phyloP scores from a whole-genome alignment of 2,329 filamentous ascomycete species.

The Aspergillus fumigatus region DNA sequence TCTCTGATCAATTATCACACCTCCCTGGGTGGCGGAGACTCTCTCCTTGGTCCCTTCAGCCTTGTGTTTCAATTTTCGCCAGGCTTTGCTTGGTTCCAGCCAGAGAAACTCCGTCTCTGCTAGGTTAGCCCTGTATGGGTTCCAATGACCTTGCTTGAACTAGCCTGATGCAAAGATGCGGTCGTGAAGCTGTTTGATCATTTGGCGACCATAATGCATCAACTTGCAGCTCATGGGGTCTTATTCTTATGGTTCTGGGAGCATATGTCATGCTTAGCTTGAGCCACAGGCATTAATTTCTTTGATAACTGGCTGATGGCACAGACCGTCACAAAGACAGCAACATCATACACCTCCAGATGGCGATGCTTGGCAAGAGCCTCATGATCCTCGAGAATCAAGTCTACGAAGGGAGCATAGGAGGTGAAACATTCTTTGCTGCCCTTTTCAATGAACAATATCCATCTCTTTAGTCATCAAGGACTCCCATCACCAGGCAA shows the following conservation, averaged over 20 bases:
- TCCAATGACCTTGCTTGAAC: background rate
- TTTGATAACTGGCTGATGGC: no score
- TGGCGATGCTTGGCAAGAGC: background rate
- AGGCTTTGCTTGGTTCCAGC: background rate
- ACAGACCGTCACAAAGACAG: background rate
- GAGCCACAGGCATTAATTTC: background rate
- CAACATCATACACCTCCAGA: background rate
- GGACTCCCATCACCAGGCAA: background rate
- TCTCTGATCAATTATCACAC: background rate
- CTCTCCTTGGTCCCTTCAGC: background rate
- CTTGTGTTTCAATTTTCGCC: background rate
- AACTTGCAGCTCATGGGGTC: background rate
- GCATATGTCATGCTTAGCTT: background rate
- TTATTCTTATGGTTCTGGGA: background rate
- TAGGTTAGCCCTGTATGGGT: background rate
- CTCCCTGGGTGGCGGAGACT: background rate
- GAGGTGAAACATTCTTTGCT: background rate
- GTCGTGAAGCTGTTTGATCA: background rate
- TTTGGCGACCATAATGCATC: background rate
- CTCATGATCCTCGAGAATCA: background rate
- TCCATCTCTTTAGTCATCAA: background rate
- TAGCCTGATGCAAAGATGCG: background rate
- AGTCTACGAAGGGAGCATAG: background rate
- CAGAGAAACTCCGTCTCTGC: background rate
- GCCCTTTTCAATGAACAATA: no score